Base-by-base conservation (phyloP, 305 asterid species). In the Fraxinus sp. region DNA sequence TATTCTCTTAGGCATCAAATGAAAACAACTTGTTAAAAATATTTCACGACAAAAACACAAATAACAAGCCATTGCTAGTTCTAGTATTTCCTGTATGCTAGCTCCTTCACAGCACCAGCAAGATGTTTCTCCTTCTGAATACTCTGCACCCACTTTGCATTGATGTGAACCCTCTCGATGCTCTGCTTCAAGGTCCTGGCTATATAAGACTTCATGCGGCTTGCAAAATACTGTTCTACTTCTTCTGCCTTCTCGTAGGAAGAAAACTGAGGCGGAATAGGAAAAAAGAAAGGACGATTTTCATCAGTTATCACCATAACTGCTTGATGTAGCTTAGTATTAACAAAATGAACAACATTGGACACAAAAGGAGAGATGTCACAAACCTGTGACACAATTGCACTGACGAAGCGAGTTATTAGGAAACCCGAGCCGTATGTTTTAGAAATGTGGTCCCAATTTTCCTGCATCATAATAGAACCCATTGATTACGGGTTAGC, bases 151-250 rank as follows among this genome's bases (percentile, higher is more conserved):
- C 98, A 94, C 18, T 92, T 90, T 5, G 97, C 92, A 16, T 94
- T 93, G 32, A 96, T 92, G 78, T 89, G 97, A 81, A 94, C 92
- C 83, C 90, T 88, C 87, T 96, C 99, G 5, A 93, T 81, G 91
- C 97, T 94, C 87, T 96, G 99, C 90, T 92, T 96, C 89, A 96
- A 82, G 13, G 98, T 96, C 90, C 98, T 89, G 11, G 94, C 97
- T 3, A 96, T 87, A 85, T 83, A 96, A 2, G 99, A 92, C 89
- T 93, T 93, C 91, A 86, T 87, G 13, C 95, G 92, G 90, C 93
- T 94, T 2, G 91, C 89, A 37, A 93, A 96, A 85, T 90, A 96
- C 70, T 91, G 90, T 77, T 93, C 91, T 24, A 90, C 94, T 86
- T 96, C 98, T 78, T 79, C 87, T 7, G 89, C 99, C 90, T 93